Evolutionary conservation across 225 moss, liverwort and hornwort genomes (phyloP).

Genomic region (Marchantia paleacea): DNA sequence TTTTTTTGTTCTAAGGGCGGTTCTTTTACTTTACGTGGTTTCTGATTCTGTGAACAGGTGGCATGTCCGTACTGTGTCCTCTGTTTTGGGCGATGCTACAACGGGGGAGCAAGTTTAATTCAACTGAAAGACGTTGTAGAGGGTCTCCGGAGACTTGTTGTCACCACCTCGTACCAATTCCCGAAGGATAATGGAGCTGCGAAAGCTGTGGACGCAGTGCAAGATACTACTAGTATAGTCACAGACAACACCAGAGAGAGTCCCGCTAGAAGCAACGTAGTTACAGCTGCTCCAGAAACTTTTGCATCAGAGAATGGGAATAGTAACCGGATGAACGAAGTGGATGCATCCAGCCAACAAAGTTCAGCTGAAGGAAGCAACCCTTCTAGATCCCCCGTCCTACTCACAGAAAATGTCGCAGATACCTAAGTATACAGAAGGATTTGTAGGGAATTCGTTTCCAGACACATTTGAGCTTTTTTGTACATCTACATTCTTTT

Average conservation of each 20-base stretch:
- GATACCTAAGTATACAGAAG: not conserved
- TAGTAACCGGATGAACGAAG: slow-evolving; percentile 7
- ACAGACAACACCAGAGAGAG: slow-evolving; percentile 3
- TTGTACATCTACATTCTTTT: slow-evolving; percentile 21
- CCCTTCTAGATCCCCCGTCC: not conserved
- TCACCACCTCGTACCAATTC: slow-evolving; percentile 54
- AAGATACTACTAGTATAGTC: not conserved
- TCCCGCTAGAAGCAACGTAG: slow-evolving; percentile 10
- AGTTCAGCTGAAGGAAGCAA: not conserved
- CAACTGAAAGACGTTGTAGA: slow-evolving; percentile 76
- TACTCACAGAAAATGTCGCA: not conserved
- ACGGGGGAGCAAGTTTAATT: slow-evolving; percentile 68
- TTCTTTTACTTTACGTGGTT: not conserved
- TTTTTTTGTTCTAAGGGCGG: no score
- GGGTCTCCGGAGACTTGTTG: slow-evolving; percentile 72
- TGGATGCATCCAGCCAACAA: not conserved
- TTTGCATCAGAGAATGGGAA: slow-evolving; percentile 26
- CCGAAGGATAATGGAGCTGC: slow-evolving; percentile 59
- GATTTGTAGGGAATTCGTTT: not conserved
- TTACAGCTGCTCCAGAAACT: not conserved
- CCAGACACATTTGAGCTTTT: not conserved
- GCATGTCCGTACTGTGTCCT: slow-evolving; percentile 82
- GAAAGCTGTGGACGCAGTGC: slow-evolving; percentile 25
- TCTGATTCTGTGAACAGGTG: slow-evolving; percentile 46
- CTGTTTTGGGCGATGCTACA: slow-evolving; percentile 92